Conservation (phyloP, 805 yeast species). For the Kodamaea leandrae region DNA sequence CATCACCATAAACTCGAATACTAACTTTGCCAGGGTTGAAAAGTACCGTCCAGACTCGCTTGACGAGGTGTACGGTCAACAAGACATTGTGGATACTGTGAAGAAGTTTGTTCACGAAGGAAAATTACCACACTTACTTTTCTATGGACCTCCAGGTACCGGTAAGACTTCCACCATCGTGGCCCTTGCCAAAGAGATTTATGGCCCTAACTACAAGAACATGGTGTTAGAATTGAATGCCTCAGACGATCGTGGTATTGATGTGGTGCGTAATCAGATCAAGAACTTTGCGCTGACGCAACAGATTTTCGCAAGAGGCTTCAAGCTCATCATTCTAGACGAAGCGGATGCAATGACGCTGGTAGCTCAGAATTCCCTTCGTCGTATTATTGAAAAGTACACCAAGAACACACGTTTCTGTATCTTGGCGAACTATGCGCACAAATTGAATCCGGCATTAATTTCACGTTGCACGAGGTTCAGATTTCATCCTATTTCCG, state of each 20-base stretch:
- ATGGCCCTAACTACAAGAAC: slow-evolving; percentile 74
- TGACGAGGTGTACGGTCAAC: slow-evolving; percentile 90
- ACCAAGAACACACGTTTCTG: slow-evolving; percentile 95
- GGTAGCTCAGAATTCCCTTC: slow-evolving; percentile 78
- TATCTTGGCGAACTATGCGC: slow-evolving; percentile 92
- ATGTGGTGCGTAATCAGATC: slow-evolving; percentile 95
- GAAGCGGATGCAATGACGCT: slow-evolving; percentile 96
- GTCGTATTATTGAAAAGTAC: slow-evolving; percentile 86
- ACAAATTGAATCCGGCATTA: slow-evolving; percentile 92
- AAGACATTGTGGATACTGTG: slow-evolving; percentile 80
- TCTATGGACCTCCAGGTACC: slow-evolving; percentile 95
- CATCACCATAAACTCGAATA: slow-evolving; percentile 18
- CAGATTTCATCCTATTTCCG: slow-evolving; percentile 79
- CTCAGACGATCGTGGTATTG: slow-evolving; percentile 96
- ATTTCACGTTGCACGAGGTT: slow-evolving; percentile 93
- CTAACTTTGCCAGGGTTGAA: slow-evolving; percentile 82
- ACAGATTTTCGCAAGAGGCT: slow-evolving; percentile 84
- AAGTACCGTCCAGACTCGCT: slow-evolving; percentile 85
- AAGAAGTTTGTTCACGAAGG: slow-evolving; percentile 81
- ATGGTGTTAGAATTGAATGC: slow-evolving; percentile 96
- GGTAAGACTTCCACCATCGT: slow-evolving; percentile 88
- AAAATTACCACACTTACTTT: slow-evolving; percentile 83
- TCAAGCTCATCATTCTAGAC: slow-evolving; percentile 87
- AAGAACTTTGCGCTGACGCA: slow-evolving; percentile 94
- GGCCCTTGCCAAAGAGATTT: slow-evolving; percentile 83